Evolutionary conservation across 2,329 filamentous ascomycete species (phyloP).

Genomic region (Ophiostoma piceae): DNA sequence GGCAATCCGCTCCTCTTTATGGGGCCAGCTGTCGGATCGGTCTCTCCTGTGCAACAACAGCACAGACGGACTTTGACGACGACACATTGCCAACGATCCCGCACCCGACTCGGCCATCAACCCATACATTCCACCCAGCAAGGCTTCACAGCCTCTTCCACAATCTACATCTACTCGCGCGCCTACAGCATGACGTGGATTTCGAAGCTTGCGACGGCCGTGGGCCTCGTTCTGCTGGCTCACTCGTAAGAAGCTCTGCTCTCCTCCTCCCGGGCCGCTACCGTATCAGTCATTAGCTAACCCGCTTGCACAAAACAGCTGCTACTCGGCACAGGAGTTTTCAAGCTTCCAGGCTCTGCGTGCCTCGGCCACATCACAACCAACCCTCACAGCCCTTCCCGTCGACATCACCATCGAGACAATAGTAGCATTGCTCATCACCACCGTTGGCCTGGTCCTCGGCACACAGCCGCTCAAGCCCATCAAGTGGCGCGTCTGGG

Average conservation of each 20-base stretch:
- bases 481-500: conserved; percentile 77
- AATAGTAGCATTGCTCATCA: conserved; percentile 68
- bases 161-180: not conserved
- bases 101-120: not conserved
- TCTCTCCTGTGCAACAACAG: not conserved
- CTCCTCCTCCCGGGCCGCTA: not conserved
- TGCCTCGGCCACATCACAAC: conserved; percentile 38
- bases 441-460: conserved; percentile 77
- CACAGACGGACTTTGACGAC: not conserved
- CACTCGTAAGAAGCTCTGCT: conserved; percentile 65
- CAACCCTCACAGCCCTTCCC: conserved; percentile 54
- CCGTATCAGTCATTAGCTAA: conserved; percentile 8
- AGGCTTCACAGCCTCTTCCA: not conserved
- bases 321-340: conserved; percentile 95
- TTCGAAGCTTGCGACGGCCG: conserved; percentile 62
- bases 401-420: conserved; percentile 86
- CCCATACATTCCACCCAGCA: not conserved
- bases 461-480: conserved; percentile 74
- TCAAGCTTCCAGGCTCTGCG: conserved; percentile 60
- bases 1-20: not conserved
- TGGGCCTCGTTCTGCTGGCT: conserved; percentile 72
- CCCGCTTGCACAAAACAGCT: conserved; percentile 50
- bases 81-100: not conserved
- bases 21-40: conserved; percentile 1
- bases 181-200: conserved; percentile 59